Conservation (phyloP, 106 monocot species). For the Acanthochlamys bracteata region DNA sequence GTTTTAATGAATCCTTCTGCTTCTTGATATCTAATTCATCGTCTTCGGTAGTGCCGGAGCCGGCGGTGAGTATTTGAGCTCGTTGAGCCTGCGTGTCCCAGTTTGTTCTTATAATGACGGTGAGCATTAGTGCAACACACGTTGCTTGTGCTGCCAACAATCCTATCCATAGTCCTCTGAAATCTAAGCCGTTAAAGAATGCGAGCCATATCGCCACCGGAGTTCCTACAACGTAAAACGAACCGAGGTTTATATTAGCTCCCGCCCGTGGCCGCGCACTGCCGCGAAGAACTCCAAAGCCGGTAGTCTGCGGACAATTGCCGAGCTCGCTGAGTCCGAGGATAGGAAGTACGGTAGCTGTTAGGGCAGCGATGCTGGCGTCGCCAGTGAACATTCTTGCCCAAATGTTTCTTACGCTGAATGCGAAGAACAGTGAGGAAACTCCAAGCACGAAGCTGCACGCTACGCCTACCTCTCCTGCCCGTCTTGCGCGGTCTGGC, state of each 20-base stretch:
- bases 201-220: slow-evolving; percentile 29
- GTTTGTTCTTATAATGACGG: slow-evolving; percentile 16
- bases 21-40: neutral
- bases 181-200: slow-evolving; percentile 19
- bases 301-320: slow-evolving; percentile 43
- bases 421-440: slow-evolving; percentile 27
- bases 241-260: slow-evolving; percentile 27
- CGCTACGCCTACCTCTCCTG: slow-evolving; percentile 24
- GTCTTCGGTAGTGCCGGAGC: neutral
- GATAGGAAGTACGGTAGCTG: slow-evolving; percentile 33
- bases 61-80: slow-evolving; percentile 19
- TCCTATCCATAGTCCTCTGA: slow-evolving; percentile 30
- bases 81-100: slow-evolving; percentile 26
- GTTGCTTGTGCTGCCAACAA: slow-evolving; percentile 24
- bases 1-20: neutral
- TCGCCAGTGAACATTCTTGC: slow-evolving; percentile 44
- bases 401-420: slow-evolving; percentile 38
- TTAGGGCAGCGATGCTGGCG: slow-evolving; percentile 20
- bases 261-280: slow-evolving; percentile 26
- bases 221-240: slow-evolving; percentile 32
- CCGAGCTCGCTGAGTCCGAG: slow-evolving; percentile 51
- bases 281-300: slow-evolving; percentile 34
- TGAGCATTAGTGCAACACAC: slow-evolving; percentile 26
- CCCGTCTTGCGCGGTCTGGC: slow-evolving; percentile 29
- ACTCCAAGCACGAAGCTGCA: slow-evolving; percentile 28